Conservation (phyloP, 441 rosid species). For the Corymbia citriodora region DNA sequence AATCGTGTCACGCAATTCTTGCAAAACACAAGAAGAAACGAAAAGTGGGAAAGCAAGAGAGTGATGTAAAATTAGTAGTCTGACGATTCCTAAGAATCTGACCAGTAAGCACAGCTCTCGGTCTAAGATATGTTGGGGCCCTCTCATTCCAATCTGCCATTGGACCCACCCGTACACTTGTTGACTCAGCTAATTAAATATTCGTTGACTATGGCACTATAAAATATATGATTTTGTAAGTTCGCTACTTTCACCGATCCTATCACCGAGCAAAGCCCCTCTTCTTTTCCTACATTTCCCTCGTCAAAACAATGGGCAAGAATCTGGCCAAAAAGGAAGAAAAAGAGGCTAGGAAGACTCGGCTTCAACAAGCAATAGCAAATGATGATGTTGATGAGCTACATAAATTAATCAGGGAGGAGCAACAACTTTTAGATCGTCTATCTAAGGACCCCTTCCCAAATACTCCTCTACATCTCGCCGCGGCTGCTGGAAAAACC, state of each 20-base stretch:
- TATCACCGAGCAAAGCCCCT: background rate
- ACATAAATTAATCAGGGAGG: background rate
- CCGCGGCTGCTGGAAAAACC: fast-evolving
- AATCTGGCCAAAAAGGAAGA: background rate
- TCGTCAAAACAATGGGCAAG: background rate
- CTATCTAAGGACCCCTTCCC: background rate
- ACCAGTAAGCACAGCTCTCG: too few species aligned
- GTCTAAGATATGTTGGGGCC: too few species aligned
- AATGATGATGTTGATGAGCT: background rate
- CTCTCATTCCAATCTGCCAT: too few species aligned
- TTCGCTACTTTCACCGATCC: background rate
- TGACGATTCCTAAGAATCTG: too few species aligned
- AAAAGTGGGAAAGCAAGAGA: background rate
- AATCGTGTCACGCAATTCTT: background rate
- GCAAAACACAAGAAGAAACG: background rate
- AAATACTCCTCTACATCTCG: background rate
- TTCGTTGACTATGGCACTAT: background rate
- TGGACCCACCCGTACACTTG: too few species aligned
- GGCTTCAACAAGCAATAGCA: background rate
- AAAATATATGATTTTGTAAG: background rate
- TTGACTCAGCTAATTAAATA: background rate
- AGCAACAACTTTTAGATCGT: background rate
- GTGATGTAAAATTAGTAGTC: too few species aligned
- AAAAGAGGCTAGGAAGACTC: background rate
- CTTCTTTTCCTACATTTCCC: background rate